Conservation (phyloP, 164 flowering plant species). For the Aristolochia fimbriata region DNA sequence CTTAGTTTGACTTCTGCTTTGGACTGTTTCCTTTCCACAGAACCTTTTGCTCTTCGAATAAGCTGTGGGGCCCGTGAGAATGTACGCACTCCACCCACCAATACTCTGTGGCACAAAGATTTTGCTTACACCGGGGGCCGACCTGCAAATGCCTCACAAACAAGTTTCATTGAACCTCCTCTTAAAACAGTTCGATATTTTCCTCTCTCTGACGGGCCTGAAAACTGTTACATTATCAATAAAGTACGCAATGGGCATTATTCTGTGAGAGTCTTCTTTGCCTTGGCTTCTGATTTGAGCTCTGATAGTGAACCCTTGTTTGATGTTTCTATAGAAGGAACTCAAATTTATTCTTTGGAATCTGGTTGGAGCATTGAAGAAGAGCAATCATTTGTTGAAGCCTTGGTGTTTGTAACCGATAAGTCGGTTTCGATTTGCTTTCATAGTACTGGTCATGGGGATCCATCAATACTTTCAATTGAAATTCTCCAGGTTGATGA, state of each 20-base stretch:
- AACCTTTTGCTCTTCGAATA: slow-evolving; percentile 76
- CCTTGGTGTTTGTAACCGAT: slow-evolving; percentile 54
- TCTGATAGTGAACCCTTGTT: slow-evolving; percentile 71
- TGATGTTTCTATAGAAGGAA: slow-evolving; percentile 88
- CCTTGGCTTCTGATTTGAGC: slow-evolving; percentile 37
- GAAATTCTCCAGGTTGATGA: slow-evolving; percentile 88
- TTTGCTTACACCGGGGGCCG: slow-evolving; percentile 84
- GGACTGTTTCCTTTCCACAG: slow-evolving; percentile 25
- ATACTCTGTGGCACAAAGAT: slow-evolving; percentile 78
- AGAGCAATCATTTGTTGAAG: slow-evolving; percentile 74
- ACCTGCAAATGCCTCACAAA: slow-evolving; percentile 50
- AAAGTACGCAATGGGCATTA: slow-evolving; percentile 74
- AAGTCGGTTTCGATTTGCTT: slow-evolving; percentile 73
- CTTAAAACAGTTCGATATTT: slow-evolving; percentile 85
- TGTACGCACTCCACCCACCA: slow-evolving; percentile 48
- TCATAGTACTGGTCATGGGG: slow-evolving; percentile 97
- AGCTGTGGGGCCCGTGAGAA: slow-evolving; percentile 88
- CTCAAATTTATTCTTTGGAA: slow-evolving; percentile 53
- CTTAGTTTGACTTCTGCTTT: no score
- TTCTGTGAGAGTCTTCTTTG: slow-evolving; percentile 72
- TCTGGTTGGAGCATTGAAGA: slow-evolving; percentile 72
- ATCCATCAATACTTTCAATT: slow-evolving; percentile 80
- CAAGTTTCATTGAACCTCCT: slow-evolving; percentile 64
- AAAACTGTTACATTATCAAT: slow-evolving; percentile 73
- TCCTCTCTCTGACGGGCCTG: slow-evolving; percentile 78